Evolutionary conservation across 2,329 filamentous ascomycete genomes (phyloP), one percentile per base, ranked within the genome.

Genomic region (Botrytis deweyae): DNA sequence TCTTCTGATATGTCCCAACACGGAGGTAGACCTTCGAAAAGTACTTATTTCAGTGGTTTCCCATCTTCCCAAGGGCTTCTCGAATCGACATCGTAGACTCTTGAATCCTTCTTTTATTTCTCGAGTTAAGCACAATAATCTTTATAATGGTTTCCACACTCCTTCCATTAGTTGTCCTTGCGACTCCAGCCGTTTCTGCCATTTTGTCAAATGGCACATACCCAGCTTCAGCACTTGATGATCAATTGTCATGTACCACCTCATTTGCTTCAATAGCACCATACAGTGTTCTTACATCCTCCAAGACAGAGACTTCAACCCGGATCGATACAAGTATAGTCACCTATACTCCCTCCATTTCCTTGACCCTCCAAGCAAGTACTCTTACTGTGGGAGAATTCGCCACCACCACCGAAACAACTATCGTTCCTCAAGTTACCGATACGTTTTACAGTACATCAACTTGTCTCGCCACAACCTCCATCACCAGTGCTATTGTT

Each of bases 101-200:
- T 63, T 64, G 29, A 68, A 64, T 29, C 58, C 49, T 71, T n/a
- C 58, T 64, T 63, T 63, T 40, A 63, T n/a, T 63, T n/a, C 36
- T 25, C 14, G 22, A 62, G 36, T 42, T 6, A 40, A 40, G 25
- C 25, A 63, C 7, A 63, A 38, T n/a, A 63, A 40, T n/a, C 61
- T 3, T n/a, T 14, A 63, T 25, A 40, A 63, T 63, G 61, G 25
- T 63, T 63, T 63, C 61, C 61, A 63, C 61, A 14, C 61, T 42
- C 61, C 61, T 63, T 63, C 36, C 61, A 63, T 63, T 63, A 3
- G 25, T 63, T 63, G 61, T 42, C 61, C 61, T 63, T 42, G 61
- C 61, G 36, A 63, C 61, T 63, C 61, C 61, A 40, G 61, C 38
- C 61, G 38, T 63, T 63, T 63, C 61, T 38, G n/a, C 25, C 61